These are phyloP conservation scores for Ochromonas danica DNA, from an alignment of 108 stramenopile species.

Conservation along the genomic window DNA sequence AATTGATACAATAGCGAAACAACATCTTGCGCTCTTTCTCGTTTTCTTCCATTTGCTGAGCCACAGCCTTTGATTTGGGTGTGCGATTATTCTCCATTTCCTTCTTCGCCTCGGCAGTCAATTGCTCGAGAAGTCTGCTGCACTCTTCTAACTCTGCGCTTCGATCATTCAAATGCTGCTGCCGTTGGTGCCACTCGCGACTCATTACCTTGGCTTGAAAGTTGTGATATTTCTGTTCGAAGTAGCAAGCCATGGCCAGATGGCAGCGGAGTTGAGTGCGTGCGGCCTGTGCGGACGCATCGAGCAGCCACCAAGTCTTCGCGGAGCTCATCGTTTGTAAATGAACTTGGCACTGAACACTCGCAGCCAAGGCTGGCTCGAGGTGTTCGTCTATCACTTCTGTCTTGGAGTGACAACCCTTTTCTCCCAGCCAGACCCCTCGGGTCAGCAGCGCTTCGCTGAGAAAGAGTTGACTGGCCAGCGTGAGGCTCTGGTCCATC, in stretches of 20 bases:
- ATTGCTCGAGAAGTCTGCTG: background rate
- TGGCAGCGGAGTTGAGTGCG: background rate
- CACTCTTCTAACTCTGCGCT: background rate
- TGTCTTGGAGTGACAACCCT: too few relatives aligned
- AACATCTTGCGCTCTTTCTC: background rate
- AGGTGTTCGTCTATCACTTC: too few relatives aligned
- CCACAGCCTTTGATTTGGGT: background rate
- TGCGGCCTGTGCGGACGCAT: background rate
- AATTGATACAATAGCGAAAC: background rate
- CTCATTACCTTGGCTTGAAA: background rate
- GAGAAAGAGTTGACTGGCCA: background rate
- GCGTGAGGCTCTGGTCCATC: background rate
- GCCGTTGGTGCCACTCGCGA: background rate
- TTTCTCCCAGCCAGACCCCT: too few relatives aligned
- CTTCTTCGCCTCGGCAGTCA: background rate
- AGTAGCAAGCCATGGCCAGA: background rate
- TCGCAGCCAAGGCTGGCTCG: too few relatives aligned
- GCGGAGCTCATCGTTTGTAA: background rate
- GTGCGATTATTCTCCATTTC: background rate
- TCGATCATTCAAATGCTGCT: background rate
- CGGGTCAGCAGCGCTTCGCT: background rate
- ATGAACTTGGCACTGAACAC: background rate
- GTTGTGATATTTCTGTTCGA: background rate
- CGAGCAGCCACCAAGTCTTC: background rate
- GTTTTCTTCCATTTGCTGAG: background rate